Percentiles rank a stretch among this genome's conserved stretches.
These are phyloP conservation scores for Cyberlindnera americana DNA, from an alignment of 805 yeast genomes.

Conservation along the genomic window DNA sequence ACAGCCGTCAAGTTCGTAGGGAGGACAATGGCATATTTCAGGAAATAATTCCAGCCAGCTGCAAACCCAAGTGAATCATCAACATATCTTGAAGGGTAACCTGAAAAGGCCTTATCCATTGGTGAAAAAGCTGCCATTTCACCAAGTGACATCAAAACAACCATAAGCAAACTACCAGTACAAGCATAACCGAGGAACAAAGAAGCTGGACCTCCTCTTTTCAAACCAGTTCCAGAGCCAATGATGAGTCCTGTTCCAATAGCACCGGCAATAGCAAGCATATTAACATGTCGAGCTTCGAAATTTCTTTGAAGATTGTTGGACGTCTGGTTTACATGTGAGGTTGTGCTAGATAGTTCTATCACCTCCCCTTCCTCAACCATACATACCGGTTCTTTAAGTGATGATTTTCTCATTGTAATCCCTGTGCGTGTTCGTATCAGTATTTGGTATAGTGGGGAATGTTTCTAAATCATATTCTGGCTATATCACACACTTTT, in stretches of 20 bases:
- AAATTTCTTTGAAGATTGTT: neutral
- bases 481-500: no score
- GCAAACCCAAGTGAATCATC: constrained; percentile 22
- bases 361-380: neutral
- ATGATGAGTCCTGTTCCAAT: constrained; percentile 68
- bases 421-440: no score
- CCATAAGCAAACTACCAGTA: constrained; percentile 66
- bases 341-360: neutral
- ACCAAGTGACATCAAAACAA: constrained; percentile 63
- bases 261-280: constrained; percentile 67
- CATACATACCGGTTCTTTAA: neutral
- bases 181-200: constrained; percentile 56
- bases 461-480: no score
- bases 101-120: constrained; percentile 57
- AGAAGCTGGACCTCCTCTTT: constrained; percentile 54
- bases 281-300: constrained; percentile 20
- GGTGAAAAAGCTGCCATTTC: constrained; percentile 67
- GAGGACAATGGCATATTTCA: constrained; percentile 19
- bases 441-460: no score
- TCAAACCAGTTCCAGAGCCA: constrained; percentile 56
- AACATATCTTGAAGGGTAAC: constrained; percentile 46
- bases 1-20: constrained; percentile 48
- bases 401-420: neutral
- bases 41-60: constrained; percentile 24
- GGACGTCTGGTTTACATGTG: neutral